Evolutionary conservation across 108 stramenopile species (phyloP), one percentile per base, ranked within the genome.

Genomic region (Cylindrotheca fusiformis): DNA sequence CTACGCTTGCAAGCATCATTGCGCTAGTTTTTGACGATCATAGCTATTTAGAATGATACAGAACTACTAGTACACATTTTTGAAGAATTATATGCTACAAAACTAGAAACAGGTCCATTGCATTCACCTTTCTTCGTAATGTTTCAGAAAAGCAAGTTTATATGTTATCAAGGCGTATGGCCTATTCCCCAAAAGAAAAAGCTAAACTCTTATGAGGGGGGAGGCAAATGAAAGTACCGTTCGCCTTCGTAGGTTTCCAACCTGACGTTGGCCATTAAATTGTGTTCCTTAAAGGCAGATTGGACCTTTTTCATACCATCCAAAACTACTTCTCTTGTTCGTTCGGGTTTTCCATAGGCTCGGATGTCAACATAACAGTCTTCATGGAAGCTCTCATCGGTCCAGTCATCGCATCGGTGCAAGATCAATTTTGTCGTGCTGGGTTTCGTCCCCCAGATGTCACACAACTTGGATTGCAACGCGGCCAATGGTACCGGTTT

Each of bases 171-270:
- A n/a, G n/a, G n/a, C n/a, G n/a, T n/a, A n/a, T n/a, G n/a, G n/a
- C n/a, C n/a, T n/a, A n/a, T n/a, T n/a, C n/a, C n/a, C n/a, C n/a
- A n/a, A n/a, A n/a, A n/a, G n/a, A n/a, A n/a, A n/a, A n/a, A n/a
- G n/a, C n/a, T n/a, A n/a, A n/a, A 41, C 36, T 41, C 6, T 14
- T 41, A 10, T 41, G 14, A 8, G 5, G 64, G 24, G 1, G 88
- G 88, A 14, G 88, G 82, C 12, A 89, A 65, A 55, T 89, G 88
- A 63, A 85, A 89, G 52, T 85, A 89, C 46, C 77, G 52, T 32
- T 80, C 77, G n/a, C 84, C 88, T 12, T 83, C 88, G 54, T 89
- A 89, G 2, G 84, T 85, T 47, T 89, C 88, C 23, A 89, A 55
- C 21, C 74, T 59, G 4, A 85, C 73, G 59, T 89, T 89, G 30